Evolutionary conservation across 805 yeast species (phyloP), one percentile per base, ranked within the genome.

Genomic region (Saturnispora kantuleensis): DNA sequence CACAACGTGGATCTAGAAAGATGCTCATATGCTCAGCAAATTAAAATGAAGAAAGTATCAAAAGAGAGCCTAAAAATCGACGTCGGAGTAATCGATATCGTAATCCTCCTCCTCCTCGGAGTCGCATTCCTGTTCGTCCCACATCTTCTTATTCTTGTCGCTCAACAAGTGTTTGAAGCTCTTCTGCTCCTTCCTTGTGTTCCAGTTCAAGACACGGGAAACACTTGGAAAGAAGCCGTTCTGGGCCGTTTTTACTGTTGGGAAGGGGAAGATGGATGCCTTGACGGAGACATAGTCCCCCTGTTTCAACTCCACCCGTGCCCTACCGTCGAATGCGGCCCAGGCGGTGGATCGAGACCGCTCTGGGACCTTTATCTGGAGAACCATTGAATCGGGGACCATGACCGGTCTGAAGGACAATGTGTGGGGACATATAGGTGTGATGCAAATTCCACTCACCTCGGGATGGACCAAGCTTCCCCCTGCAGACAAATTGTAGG

Each of bases 351-450:
- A 78, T 42, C 98, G 67, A 36, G 95, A 81, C 44, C 78, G 66
- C 2, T 58, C 44, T 0, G 97, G 96, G 3, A 88, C 94, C 55
- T 82, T 83, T 5, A 90, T 83, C 54, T 77, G 81, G 47, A 90
- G 65, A 21, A 74, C 70, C 89, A 89, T 86, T n/a, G 93, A 84
- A 61, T 90, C 97, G 0, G 97, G 97, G 28, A 90, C 68, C 46
- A 90, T 70, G 44, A 90, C 83, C 3, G 97, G 97, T 52, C 97
- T 71, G 66, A 90, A 90, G 7, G 95, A 84, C 38, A 90, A 70
- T 0, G 97, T 87, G 58, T 90, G 97, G 1, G 97, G 97, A 59
- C 97, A 90, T 47, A 90, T 88, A 0, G 97, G 97, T 0, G 97
- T 88, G 6, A 90, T 88, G 45, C 88, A 79, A 29, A 89, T 84